These are phyloP conservation scores for Arthrocladium fulminans DNA, from an alignment of 2,329 filamentous ascomycete genomes.

Conservation along the genomic window DNA sequence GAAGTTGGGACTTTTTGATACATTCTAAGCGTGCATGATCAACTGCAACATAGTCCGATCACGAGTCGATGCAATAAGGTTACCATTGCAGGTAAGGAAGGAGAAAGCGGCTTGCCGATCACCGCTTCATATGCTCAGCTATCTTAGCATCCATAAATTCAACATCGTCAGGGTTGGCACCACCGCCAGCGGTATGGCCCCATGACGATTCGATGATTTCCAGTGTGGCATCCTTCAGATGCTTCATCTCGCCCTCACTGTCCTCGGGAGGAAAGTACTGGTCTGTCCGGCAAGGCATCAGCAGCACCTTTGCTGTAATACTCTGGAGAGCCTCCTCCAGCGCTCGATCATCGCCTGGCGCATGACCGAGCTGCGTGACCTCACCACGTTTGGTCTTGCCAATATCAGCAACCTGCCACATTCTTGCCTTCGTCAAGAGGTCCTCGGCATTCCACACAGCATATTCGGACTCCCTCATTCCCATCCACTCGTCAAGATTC, in stretches of 20 bases:
- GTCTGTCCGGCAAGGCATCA: slow-evolving; percentile 32
- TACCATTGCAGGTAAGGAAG: neutral
- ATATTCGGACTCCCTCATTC: slow-evolving; percentile 24
- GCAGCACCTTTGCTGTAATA: slow-evolving; percentile 25
- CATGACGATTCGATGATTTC: slow-evolving; percentile 27
- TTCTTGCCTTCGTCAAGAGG: slow-evolving; percentile 33
- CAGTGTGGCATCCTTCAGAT: slow-evolving; percentile 20
- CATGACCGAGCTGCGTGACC: slow-evolving; percentile 13
- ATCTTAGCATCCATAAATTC: slow-evolving; percentile 26
- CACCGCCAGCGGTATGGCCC: slow-evolving; percentile 28
- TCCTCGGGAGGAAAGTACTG: slow-evolving; percentile 30
- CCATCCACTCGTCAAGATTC: slow-evolving; percentile 31
- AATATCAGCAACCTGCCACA: slow-evolving; percentile 40
- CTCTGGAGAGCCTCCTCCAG: slow-evolving; percentile 20
- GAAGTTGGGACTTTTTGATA: too few species aligned
- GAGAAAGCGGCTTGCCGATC: neutral
- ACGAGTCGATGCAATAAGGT: neutral
- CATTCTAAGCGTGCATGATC: neutral
- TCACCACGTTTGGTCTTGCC: slow-evolving; percentile 22
- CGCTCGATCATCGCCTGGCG: slow-evolving; percentile 11
- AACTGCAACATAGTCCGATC: neutral
- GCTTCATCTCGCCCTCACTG: slow-evolving; percentile 22
- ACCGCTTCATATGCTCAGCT: slow-evolving; percentile 3
- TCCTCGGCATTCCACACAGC: slow-evolving; percentile 38
- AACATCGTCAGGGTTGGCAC: slow-evolving; percentile 22